phyloP scores from a whole-genome alignment of 208 protist species.

The Trypanosoma lewisi region DNA sequence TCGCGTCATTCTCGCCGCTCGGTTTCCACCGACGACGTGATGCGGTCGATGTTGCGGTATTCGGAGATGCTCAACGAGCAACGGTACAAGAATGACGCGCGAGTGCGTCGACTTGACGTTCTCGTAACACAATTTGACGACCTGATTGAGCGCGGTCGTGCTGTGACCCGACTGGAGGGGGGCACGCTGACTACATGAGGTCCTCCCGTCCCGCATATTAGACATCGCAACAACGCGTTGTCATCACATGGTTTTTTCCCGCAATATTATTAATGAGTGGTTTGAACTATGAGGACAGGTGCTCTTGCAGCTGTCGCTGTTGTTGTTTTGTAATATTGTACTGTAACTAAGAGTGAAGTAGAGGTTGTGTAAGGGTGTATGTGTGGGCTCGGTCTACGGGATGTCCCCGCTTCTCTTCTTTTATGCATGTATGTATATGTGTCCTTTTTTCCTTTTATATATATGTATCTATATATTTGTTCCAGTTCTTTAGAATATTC shows the following conservation, averaged over 20 bases:
- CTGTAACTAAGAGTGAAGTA: too few species aligned
- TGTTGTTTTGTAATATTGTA: too few species aligned
- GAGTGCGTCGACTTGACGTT: conserved; percentile 28
- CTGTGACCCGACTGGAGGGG: background rate
- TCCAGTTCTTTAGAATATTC: background rate
- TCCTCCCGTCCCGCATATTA: background rate
- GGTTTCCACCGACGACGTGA: conserved; percentile 27
- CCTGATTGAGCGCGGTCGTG: conserved; percentile 36
- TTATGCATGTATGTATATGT: too few species aligned
- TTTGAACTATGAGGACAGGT: too few species aligned
- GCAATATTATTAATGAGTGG: background rate
- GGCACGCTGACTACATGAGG: background rate
- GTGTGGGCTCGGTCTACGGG: too few species aligned
- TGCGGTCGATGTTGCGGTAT: conserved; percentile 53
- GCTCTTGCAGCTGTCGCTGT: too few species aligned
- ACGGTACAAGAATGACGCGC: conserved; percentile 29
- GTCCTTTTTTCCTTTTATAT: conserved; percentile 2
- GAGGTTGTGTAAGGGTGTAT: too few species aligned
- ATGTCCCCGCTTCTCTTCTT: too few species aligned
- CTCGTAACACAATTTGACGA: conserved; percentile 51
- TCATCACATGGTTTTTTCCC: background rate
- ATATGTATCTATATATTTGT: background rate
- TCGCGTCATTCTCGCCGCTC: background rate
- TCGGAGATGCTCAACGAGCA: conserved; percentile 34
- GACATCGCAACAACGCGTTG: background rate